phyloP scores from a whole-genome alignment of 257 asterid genomes.

The Cynanchum wilfordii region DNA sequence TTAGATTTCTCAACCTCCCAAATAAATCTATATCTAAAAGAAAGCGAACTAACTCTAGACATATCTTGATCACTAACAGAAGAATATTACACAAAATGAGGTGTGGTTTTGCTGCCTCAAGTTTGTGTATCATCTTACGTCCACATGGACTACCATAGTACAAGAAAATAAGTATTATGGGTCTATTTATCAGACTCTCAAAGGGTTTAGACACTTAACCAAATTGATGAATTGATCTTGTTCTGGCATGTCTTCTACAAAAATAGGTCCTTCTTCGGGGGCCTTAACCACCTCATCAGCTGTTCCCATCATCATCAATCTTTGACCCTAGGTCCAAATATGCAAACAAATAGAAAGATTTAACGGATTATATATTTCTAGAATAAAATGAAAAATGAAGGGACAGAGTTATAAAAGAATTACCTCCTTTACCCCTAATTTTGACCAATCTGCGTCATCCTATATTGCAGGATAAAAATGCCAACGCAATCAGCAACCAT shows the following conservation, averaged over 20 bases:
- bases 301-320: slow-evolving; percentile 99
- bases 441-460: slow-evolving; percentile 97
- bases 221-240: slow-evolving; percentile 68
- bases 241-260: slow-evolving; percentile 98
- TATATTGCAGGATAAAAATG: slow-evolving; percentile 26
- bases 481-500: slow-evolving; percentile 15
- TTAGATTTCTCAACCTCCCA: not conserved
- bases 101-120: not conserved
- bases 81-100: not conserved
- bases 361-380: slow-evolving; percentile 8
- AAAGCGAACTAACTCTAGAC: not conserved
- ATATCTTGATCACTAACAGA: not conserved
- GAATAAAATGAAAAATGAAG: not conserved
- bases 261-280: slow-evolving; percentile 89
- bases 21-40: not conserved
- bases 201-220: slow-evolving; percentile 40
- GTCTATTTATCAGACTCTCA: not conserved
- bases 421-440: slow-evolving; percentile 92
- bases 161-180: not conserved
- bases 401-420: slow-evolving; percentile 6
- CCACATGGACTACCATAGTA: not conserved
- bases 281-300: slow-evolving; percentile 97
- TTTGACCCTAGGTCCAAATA: slow-evolving; percentile 85
- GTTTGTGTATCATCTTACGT: not conserved
- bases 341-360: slow-evolving; percentile 1